Base-by-base conservation (phyloP, 2,329 filamentous ascomycete species). In the Magnaporthiopsis rhizophila region DNA sequence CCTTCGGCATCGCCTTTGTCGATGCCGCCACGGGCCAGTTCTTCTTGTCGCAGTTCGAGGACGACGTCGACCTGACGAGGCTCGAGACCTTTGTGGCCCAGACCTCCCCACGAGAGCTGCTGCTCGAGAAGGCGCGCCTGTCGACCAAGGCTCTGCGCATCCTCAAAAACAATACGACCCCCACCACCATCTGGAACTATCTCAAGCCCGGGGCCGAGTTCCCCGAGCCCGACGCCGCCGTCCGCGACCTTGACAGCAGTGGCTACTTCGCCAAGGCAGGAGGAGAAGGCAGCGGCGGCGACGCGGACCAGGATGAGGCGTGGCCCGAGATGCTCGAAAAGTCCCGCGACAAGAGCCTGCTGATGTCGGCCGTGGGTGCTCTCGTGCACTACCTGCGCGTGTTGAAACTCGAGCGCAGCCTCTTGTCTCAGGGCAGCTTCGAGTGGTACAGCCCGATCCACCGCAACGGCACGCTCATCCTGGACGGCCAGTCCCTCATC, bases 1-100 rank as follows among this genome's bases (percentile, higher is more conserved):
- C 87, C 0, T 99, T 99, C 74, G 95, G 95, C 11, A 87, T 99
- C 62, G 89, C 92, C 0, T 97, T 98, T 75, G 91, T 96, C 13
- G 95, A 99, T 73, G 95, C 95, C 9, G 93, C 95, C 1, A 99
- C 94, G 0, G 95, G 94, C 12, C 92, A 97, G 68, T 99, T 99
- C 74, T 92, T 91, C 72, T 76, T 99, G n/a, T 90, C 93, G 1
- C 88, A 96, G 67, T 98, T 98, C 68, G 83, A 90, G 6, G 95
- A 99, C 71, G 95, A 99, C 74, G 85, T 88, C 4, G 93, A 98
- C 71, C 84, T 97, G 77, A 99, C 95, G 65, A 96, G 93, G 72
- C 98, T 99, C 69, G 95, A 99, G 79, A 99, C 95, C 0, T 90
- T 99, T 67, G 88, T 99, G 53, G 95, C 95, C 21, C 95, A 99